Conservation (phyloP, 495 filamentous ascomycete species). For the Talaromyces wortmannii region DNA sequence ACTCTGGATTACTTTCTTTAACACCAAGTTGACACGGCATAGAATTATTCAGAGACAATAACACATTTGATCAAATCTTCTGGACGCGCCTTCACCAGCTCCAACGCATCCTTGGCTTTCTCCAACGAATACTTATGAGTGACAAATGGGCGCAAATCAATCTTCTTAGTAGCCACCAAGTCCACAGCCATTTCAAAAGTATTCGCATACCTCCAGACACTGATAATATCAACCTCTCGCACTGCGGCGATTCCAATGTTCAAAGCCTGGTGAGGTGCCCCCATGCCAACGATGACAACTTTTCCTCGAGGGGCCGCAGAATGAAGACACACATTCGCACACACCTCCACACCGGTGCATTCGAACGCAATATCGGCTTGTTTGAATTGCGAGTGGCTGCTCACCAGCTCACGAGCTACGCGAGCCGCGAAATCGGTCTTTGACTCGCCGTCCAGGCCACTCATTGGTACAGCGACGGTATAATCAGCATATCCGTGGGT, state of each 20-base stretch:
- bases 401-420: constrained; percentile 19
- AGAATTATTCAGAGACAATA: too few species aligned
- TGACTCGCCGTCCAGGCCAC: background rate
- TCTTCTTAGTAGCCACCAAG: constrained; percentile 45
- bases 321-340: constrained; percentile 61
- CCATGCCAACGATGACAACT: constrained; percentile 76
- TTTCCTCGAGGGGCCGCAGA: constrained; percentile 65
- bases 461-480: background rate
- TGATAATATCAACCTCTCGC: constrained; percentile 67
- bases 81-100: too few species aligned
- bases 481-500: background rate
- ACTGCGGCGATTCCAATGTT: constrained; percentile 65
- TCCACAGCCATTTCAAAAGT: constrained; percentile 63
- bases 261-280: constrained; percentile 64
- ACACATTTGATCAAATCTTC: too few species aligned
- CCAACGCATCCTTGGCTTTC: too few species aligned
- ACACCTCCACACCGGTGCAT: constrained; percentile 69
- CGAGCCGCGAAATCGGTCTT: background rate
- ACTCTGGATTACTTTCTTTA: too few species aligned
- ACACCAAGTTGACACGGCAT: too few species aligned
- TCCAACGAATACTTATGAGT: too few species aligned
- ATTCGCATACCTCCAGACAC: constrained; percentile 64
- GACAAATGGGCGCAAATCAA: too few species aligned
- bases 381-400: too few species aligned
- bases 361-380: constrained; percentile 68